Evolutionary conservation across 805 yeast species (phyloP), one percentile per base, ranked within the genome.

Genomic region (Candida yuanshanica): DNA sequence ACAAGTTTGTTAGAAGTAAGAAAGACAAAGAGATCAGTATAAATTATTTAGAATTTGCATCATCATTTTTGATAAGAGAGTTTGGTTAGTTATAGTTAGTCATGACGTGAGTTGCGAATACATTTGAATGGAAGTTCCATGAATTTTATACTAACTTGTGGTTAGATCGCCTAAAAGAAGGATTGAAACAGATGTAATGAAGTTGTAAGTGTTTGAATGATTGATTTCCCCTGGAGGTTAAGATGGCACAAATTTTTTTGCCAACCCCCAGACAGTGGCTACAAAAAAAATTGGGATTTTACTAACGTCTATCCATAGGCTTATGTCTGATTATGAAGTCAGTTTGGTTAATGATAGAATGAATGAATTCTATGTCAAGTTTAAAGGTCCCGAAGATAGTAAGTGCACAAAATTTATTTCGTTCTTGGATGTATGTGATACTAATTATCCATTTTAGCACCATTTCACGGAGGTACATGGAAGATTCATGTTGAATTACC

Each of bases 121-220:
- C n/a, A n/a, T n/a, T 26, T 13, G 16, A 5, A 3, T n/a, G 4
- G 5, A 26, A 5, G 16, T 5, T 4, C 5, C 14, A 9, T 6
- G 29, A 13, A 26, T 13, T 5, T 4, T 13, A 9, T 26, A 26
- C 29, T 26, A 26, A 26, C 16, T 26, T 26, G 12, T 17, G n/a
- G 7, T n/a, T 10, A 56, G 60, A 16, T 54, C 60, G 17, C 52
- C 55, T 36, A 65, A 63, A 45, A 66, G 71, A 60, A 58, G 72
- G 49, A 90, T 93, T 50, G 96, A 90, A 58, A 86, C 93, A 22
- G 99, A 91, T 62, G 97, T 91, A 36, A 89, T 87, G 96, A 93
- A 90, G 62, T 71, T 91, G 75, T 84, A 63, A 58, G 83, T 72
- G 38, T 20, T 12, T 21, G 13, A 23, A n/a, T n/a, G n/a, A n/a